Evolutionary conservation across 1,139 yeast species (phyloP), one percentile per base, ranked within the genome.

Genomic region (Saccharomycopsis crataegensis): DNA sequence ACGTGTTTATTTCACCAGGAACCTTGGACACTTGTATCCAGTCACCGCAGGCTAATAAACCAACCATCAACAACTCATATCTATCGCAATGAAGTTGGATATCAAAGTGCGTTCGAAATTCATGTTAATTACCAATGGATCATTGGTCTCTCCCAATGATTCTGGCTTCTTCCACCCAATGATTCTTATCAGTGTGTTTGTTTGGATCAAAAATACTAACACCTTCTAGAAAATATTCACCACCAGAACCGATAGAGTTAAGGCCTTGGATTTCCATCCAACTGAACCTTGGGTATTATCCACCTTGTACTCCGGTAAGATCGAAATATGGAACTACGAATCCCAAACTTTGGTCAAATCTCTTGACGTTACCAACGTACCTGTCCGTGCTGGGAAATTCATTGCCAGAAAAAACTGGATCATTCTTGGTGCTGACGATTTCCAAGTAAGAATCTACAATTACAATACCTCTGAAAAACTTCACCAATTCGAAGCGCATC

Each of bases 381-480:
- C 99, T 3, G 94, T 91, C 8, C 84, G 99, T 70, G 86, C 98
- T 9, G 98, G 98, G 63, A 85, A 85, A 62, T 93, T 93, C 64
- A 84, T 93, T 67, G 94, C 98, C 36, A 82, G 99, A 64, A 93
- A 93, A 74, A 91, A 90, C 73, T 94, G 99, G 99, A 83, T 94
- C 65, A 86, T 91, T 58, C 93, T 91, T 45, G 99, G 99, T 43
- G 81, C 96, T 53, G 99, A 93, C 68, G 99, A 93, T 71, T 91
- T 86, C 77, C 93, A 86, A 68, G 75, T 93, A 57, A 81, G 99
- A 64, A 95, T 93, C 31, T 93, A 83, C 75, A 93, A 93, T 70
- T 90, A 89, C 74, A 89, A 90, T 70, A 93, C 99, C 37, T 93
- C 96, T 52, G 99, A 93, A 70, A 90, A 89, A 69, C 79, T 94